These are phyloP conservation scores for Phytophthora nicotianae DNA, from an alignment of 352 stramenopile species.

Conservation along the genomic window DNA sequence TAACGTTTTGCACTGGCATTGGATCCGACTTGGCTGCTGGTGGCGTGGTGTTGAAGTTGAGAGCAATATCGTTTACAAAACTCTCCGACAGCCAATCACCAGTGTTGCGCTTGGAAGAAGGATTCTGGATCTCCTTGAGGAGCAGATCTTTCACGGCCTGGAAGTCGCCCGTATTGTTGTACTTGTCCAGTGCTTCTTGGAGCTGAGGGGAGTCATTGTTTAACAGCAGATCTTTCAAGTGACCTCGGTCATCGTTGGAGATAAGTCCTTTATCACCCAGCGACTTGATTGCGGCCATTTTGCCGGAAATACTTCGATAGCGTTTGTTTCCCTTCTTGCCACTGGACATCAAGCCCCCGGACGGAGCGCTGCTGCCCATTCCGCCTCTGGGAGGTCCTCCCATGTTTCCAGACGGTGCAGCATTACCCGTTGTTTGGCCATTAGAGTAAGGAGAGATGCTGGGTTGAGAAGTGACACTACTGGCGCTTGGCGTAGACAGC, in stretches of 20 bases:
- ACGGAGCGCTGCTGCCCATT: constrained; percentile 21
- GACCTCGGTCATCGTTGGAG: constrained; percentile 64
- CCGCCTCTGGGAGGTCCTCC: constrained; percentile 23
- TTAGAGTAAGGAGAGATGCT: constrained; percentile 34
- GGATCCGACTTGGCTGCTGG: constrained; percentile 23
- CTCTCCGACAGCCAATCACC: constrained; percentile 76
- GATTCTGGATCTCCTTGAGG: constrained; percentile 63
- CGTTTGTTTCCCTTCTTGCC: constrained; percentile 76
- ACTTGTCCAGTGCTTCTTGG: constrained; percentile 75
- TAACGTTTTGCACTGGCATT: constrained; percentile 26
- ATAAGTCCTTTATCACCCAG: constrained; percentile 77
- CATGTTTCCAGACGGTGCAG: constrained; percentile 21
- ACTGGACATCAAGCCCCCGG: constrained; percentile 33
- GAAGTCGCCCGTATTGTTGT: constrained; percentile 82
- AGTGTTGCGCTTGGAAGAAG: constrained; percentile 72
- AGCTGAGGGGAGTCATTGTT: constrained; percentile 81
- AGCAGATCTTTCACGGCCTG: constrained; percentile 74
- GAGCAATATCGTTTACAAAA: constrained; percentile 75
- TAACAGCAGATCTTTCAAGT: constrained; percentile 78
- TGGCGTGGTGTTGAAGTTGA: constrained; percentile 50
- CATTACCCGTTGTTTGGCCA: constrained; percentile 15
- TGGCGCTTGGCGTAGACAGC: constrained; percentile 29
- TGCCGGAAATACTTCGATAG: constrained; percentile 77
- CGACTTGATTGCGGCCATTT: constrained; percentile 86
- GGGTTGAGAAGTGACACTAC: constrained; percentile 16